Evolutionary conservation across 2,329 filamentous ascomycete species (phyloP).

Genomic region (Phoma sp.): DNA sequence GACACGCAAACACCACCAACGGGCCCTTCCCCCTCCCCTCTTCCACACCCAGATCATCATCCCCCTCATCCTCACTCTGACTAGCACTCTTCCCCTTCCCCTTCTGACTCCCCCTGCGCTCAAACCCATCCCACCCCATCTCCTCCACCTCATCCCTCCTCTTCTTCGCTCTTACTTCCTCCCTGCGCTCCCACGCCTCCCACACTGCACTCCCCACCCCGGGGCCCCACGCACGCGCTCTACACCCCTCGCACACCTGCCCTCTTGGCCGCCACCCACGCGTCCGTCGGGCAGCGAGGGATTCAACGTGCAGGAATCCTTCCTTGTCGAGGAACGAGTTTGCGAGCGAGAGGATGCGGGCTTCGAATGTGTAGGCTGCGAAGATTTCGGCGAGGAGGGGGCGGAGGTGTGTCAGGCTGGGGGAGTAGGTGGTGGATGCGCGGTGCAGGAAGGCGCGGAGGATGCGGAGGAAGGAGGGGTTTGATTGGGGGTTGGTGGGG

Average conservation of each 20-base stretch:
- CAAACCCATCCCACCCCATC: conserved; percentile 29
- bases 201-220: conserved; percentile 80
- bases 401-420: conserved; percentile 85
- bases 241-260: conserved; percentile 87
- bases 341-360: conserved; percentile 83
- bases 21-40: conserved; percentile 9
- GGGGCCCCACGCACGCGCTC: conserved; percentile 84
- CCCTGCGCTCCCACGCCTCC: conserved; percentile 73
- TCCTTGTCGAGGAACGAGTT: conserved; percentile 88
- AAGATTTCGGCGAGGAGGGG: conserved; percentile 89
- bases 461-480: conserved; percentile 85
- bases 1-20: conserved; percentile 50
- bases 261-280: conserved; percentile 88
- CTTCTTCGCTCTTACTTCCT: conserved; percentile 46
- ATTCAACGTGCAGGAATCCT: conserved; percentile 81
- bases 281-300: conserved; percentile 76
- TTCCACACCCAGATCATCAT: conserved; percentile 8
- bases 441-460: conserved; percentile 86
- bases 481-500: conserved; percentile 55
- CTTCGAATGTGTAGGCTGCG: conserved; percentile 93
- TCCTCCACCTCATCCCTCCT: conserved; percentile 47
- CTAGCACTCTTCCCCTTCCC: conserved; percentile 49
- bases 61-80: conserved; percentile 26
- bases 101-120: conserved; percentile 59
- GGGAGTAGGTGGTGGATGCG: conserved; percentile 76